Base-by-base conservation (phyloP, 1,139 yeast species). In the Lodderomyces margitis region DNA sequence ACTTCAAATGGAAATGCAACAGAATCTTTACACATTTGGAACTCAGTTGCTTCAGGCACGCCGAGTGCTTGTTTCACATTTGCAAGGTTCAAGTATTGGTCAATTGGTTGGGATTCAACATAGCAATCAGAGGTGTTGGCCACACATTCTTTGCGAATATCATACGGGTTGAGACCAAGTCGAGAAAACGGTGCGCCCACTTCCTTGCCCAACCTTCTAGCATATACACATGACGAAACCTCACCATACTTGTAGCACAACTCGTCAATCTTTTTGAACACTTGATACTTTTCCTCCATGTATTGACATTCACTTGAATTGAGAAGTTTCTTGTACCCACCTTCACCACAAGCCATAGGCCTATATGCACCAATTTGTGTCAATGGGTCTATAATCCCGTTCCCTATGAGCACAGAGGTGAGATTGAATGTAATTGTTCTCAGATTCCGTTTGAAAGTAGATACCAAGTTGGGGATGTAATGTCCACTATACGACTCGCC, bases 401-500 rank as follows among this genome's bases (percentile, higher is more conserved):
- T 89, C 56, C 97, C 97, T 54, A 89, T 87, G 64, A 89, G 66
- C 34, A 89, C 84, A 8, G 96, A 86, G 19, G 87, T 75, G 58
- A 89, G 74, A 20, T 36, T 35, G 52, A 89, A 87, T 65, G 87
- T 95, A 32, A 81, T 64, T n/a, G 95, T 95, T 61, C 88, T 83
- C 7, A 79, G 88, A 21, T 37, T 37, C 5, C 21, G 28, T 8
- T 15, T 28, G 8, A 37, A 19, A 15, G 12, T 7, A 20, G 11
- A 2, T 17, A 30, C 5, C 14, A 39, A 35, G 16, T 34, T 34
- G 12, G 96, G 96, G 50, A 89, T 87, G 65, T 89, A 89, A 62
- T 88, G 96, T 46, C 96, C 97, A 39, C 95, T 96, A 58, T 89
- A 89, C 5, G 95, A 86, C 66, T 89, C 96, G 52, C 96, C 97